A percentile compares a stretch with the other conserved stretches of the same genome.
These are phyloP conservation scores for Prunus campanulata DNA, from an alignment of 306 rosid genomes.

Conservation along the genomic window DNA sequence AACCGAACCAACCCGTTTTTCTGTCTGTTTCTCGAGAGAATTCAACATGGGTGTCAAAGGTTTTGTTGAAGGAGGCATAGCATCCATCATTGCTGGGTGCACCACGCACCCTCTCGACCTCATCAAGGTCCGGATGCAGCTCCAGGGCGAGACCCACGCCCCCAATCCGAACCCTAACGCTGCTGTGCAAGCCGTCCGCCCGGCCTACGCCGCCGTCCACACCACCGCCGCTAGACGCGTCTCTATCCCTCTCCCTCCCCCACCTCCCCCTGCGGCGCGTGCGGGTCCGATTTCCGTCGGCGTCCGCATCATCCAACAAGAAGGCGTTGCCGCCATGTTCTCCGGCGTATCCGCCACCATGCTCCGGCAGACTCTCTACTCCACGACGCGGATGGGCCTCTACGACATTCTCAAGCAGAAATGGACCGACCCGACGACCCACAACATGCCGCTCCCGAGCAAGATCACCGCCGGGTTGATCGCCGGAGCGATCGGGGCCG, in stretches of 20 bases:
- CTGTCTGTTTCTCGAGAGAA: slow-evolving; percentile 15
- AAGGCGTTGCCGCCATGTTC: slow-evolving; percentile 60
- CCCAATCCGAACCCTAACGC: slow-evolving; percentile 34
- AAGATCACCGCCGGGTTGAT: slow-evolving; percentile 63
- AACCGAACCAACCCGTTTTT: background rate
- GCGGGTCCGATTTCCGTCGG: slow-evolving; percentile 57
- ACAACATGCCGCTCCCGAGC: slow-evolving; percentile 38
- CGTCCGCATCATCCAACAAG: slow-evolving; percentile 55
- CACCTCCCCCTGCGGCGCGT: slow-evolving; percentile 22
- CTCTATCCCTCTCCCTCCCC: slow-evolving; percentile 29
- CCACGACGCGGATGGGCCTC: slow-evolving; percentile 83
- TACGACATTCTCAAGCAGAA: slow-evolving; percentile 62
- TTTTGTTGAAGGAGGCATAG: slow-evolving; percentile 72
- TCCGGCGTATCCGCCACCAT: slow-evolving; percentile 78
- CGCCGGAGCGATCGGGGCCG: slow-evolving; percentile 64
- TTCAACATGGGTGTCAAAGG: slow-evolving; percentile 61
- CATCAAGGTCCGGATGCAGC: slow-evolving; percentile 83
- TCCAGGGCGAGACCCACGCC: slow-evolving; percentile 56
- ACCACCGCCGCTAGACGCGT: slow-evolving; percentile 8
- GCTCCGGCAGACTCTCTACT: slow-evolving; percentile 72
- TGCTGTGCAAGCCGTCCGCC: slow-evolving; percentile 37
- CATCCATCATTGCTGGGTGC: slow-evolving; percentile 70
- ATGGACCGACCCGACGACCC: slow-evolving; percentile 55
- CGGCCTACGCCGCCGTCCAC: slow-evolving; percentile 41
- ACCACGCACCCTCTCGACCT: slow-evolving; percentile 73